Conservation (phyloP, 2,329 filamentous ascomycete genomes). For the Aspergillus amoenus region DNA sequence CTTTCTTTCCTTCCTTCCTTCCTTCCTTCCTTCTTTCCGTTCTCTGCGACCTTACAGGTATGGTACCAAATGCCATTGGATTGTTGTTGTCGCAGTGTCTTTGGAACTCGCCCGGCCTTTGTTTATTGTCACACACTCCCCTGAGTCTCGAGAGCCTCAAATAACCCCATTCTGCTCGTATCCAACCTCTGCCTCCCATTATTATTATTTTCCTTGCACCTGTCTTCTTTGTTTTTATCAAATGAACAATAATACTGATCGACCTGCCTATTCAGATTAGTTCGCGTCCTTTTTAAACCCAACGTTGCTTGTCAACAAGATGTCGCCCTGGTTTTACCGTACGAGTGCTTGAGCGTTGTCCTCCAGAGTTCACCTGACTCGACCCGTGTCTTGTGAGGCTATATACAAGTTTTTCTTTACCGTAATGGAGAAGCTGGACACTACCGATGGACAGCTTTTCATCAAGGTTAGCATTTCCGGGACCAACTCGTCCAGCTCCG, state of each 20-base stretch:
- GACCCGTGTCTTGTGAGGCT: slow-evolving; percentile 29
- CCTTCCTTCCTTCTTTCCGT: background rate
- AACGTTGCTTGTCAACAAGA: slow-evolving; percentile 28
- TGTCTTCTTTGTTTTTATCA: too few relatives aligned
- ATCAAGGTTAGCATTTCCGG: slow-evolving; percentile 40
- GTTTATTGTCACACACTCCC: slow-evolving; percentile 10
- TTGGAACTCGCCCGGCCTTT: slow-evolving; percentile 13
- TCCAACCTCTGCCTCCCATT: background rate
- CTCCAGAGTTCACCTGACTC: slow-evolving; percentile 36
- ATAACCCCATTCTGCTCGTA: slow-evolving; percentile 7
- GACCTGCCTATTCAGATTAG: slow-evolving; percentile 19
- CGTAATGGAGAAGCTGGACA: slow-evolving; percentile 51
- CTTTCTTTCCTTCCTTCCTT: background rate
- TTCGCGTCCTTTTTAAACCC: slow-evolving; percentile 20
- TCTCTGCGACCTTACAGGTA: slow-evolving; percentile 10
- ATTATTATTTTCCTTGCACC: too few relatives aligned
- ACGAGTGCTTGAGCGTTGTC: slow-evolving; percentile 35
- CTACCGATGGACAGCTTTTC: slow-evolving; percentile 52
- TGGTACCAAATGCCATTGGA: slow-evolving; percentile 7
- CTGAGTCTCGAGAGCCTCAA: background rate
- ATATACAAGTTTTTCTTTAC: slow-evolving; percentile 20
- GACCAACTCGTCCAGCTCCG: too few relatives aligned
- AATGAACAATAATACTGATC: slow-evolving; percentile 8
- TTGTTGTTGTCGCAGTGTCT: slow-evolving; percentile 14
- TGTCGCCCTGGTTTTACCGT: slow-evolving; percentile 31